phyloP scores from a whole-genome alignment of 148 eudicot genomes.

The Agrostemma githago region DNA sequence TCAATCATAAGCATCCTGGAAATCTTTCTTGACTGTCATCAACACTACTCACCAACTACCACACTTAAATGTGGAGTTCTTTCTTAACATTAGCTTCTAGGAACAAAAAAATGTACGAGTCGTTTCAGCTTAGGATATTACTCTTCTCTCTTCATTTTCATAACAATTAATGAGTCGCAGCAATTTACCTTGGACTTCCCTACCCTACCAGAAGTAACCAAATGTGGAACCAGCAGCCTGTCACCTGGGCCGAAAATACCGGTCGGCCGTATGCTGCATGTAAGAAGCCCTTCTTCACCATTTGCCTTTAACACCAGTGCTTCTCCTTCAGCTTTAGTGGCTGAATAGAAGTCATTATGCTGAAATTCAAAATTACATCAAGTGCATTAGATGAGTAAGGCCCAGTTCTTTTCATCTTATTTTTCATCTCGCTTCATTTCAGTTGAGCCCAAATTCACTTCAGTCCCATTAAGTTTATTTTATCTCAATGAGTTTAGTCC shows the following conservation, averaged over 20 bases:
- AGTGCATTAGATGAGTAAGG: background rate
- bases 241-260: constrained; percentile 97
- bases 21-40: too few species aligned
- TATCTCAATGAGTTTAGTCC: too few species aligned
- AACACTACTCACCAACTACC: too few species aligned
- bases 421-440: too few species aligned
- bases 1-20: too few species aligned
- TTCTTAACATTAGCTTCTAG: too few species aligned
- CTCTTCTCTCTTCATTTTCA: background rate
- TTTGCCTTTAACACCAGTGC: constrained; percentile 78
- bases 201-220: constrained; percentile 85
- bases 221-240: constrained; percentile 79
- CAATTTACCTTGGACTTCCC: constrained; percentile 79
- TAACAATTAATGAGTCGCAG: background rate
- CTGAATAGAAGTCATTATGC: constrained; percentile 91
- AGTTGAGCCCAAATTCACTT: too few species aligned
- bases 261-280: constrained; percentile 93
- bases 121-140: too few species aligned
- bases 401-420: too few species aligned
- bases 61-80: too few species aligned
- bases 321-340: constrained; percentile 95
- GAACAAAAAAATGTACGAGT: too few species aligned
- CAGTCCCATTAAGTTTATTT: too few species aligned
- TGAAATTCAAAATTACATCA: constrained; percentile 11
- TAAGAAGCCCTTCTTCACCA: constrained; percentile 77